Evolutionary conservation across 352 stramenopile genomes (phyloP).

Genomic region (Globisporangium emineosum): DNA sequence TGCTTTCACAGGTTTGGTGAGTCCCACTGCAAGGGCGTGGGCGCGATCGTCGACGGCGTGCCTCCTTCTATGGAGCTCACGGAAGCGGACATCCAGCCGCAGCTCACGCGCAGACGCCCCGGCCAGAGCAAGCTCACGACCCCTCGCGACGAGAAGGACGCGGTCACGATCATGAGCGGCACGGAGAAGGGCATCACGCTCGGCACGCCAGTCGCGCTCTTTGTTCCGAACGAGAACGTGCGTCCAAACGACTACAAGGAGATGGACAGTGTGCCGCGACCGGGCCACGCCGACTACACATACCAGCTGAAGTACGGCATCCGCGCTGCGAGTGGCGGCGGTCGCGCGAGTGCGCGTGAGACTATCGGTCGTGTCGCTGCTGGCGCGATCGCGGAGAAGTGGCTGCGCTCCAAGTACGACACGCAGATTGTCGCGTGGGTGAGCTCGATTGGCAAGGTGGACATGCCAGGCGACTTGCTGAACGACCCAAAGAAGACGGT

Average conservation of each 20-base stretch:
- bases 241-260: conserved; percentile 96
- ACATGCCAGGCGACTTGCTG: conserved; percentile 75
- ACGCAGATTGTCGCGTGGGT: conserved; percentile 89
- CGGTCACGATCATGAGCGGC: conserved; percentile 96
- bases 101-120: conserved; percentile 96
- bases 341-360: conserved; percentile 94
- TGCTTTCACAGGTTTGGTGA: conserved; percentile 89
- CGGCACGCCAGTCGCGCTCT: conserved; percentile 96
- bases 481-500: conserved; percentile 59
- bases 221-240: conserved; percentile 98
- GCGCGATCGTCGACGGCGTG: conserved; percentile 96
- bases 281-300: conserved; percentile 97
- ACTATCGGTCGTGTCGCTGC: conserved; percentile 98
- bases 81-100: conserved; percentile 95
- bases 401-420: conserved; percentile 90
- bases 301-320: conserved; percentile 99
- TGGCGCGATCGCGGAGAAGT: conserved; percentile 96
- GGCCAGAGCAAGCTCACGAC: conserved; percentile 98
- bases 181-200: conserved; percentile 93
- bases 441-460: conserved; percentile 79
- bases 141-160: conserved; percentile 96
- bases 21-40: conserved; percentile 97
- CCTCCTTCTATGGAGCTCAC: conserved; percentile 95
- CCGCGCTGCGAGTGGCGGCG: conserved; percentile 94
- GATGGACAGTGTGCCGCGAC: conserved; percentile 90